These are phyloP conservation scores for Nothophaeocryptopus gaeumannii DNA, from an alignment of 2,329 filamentous ascomycete genomes.

Conservation along the genomic window DNA sequence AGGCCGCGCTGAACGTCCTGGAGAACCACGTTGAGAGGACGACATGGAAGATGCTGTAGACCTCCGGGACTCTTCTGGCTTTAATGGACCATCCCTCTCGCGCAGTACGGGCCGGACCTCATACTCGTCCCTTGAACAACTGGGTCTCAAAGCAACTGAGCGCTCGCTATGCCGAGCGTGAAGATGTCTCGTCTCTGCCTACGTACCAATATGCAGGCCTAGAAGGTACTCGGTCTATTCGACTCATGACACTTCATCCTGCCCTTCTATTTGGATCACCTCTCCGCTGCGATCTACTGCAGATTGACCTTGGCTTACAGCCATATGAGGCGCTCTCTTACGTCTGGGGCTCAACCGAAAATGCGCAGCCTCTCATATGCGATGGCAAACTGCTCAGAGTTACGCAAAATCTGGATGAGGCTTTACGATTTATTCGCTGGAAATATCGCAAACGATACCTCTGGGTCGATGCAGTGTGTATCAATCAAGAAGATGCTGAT, in stretches of 20 bases:
- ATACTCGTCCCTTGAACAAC: no score
- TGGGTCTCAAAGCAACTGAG: no score
- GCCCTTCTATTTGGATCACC: neutral
- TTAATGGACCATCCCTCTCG: no score
- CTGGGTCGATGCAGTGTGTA: constrained; percentile 5
- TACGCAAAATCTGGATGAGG: neutral
- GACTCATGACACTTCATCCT: neutral
- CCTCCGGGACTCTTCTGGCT: no score
- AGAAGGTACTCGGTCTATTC: neutral
- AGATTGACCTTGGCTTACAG: neutral
- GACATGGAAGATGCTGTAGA: no score
- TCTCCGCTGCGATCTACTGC: neutral
- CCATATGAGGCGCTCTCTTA: neutral
- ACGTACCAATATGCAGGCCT: no score
- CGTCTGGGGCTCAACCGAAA: neutral
- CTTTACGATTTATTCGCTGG: neutral
- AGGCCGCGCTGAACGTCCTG: no score
- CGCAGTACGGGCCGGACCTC: no score
- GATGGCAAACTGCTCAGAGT: neutral
- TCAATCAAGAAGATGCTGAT: constrained; percentile 2
- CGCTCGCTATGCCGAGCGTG: no score
- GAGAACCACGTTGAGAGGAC: no score
- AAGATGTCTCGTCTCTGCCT: no score
- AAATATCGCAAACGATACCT: neutral
- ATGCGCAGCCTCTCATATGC: neutral